Evolutionary conservation across 2,329 filamentous ascomycete species (phyloP), one percentile per base, ranked within the genome.

Genomic region (Exophiala phaeomuriformis): DNA sequence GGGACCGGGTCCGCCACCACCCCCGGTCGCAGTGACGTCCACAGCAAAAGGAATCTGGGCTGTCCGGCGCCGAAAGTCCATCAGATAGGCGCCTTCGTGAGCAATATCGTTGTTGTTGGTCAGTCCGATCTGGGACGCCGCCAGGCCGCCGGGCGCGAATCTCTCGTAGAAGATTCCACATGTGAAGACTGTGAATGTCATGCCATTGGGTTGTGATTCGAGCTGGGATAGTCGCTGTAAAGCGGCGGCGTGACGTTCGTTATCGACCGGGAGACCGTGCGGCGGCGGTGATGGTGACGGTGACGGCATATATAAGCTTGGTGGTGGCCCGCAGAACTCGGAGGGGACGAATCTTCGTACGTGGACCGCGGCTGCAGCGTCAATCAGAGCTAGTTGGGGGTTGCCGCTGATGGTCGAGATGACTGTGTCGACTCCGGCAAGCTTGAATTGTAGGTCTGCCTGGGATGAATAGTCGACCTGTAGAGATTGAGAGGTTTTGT

Each of bases 151-250:
- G 0, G 82, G 82, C 19, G 80, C 81, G 63, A 90, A 89, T 0
- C 85, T 75, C 65, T 90, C 86, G 73, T 88, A 90, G 59, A 90
- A 81, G 31, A 89, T 69, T 19, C 86, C 86, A 61, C 86, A 90
- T 0, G 82, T 80, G 67, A 90, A 89, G 29, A 83, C 74, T 0
- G 85, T 88, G 56, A 78, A 86, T 40, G 78, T 76, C 71, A 90
- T 86, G 42, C 73, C 69, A 19, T 19, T 19, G 19, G 19, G 19
- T 2, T 72, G 70, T 9, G 73, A 68, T 36, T 60, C 56, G 66
- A 80, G 83, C 46, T 80, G 74, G 45, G 76, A 73, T 3, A 88
- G 69, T 10, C 78, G 72, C 1, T 74, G 71, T 4, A 84, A 71
- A 1, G 83, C 82, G n/a, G 74, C 72, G 19, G 19, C 19, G 19